phyloP scores from a whole-genome alignment of 257 asterid genomes.

The Fraxinus americana region DNA sequence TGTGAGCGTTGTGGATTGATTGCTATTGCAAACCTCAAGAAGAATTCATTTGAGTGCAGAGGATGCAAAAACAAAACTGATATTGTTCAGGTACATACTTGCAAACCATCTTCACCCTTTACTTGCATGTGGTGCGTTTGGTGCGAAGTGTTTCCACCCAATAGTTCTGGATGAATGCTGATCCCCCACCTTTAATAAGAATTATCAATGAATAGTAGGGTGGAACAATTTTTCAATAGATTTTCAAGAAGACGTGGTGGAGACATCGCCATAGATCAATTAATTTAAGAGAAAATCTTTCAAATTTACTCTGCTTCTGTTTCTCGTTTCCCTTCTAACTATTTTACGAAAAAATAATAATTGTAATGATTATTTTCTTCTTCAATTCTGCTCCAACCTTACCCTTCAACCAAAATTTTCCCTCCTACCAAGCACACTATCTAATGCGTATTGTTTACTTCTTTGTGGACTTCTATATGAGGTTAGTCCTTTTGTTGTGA shows the following conservation, averaged over 20 bases:
- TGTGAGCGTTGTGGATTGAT: slow-evolving; percentile 92
- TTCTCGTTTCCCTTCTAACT: neutral
- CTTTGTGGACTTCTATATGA: neutral
- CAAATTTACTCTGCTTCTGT: neutral
- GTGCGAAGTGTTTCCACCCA: too few relatives aligned
- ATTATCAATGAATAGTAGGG: neutral
- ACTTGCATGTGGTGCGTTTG: neutral
- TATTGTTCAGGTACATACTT: slow-evolving; percentile 73
- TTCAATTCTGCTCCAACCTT: neutral
- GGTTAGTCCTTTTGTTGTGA: neutral
- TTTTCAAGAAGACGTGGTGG: neutral
- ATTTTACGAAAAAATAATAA: too few relatives aligned
- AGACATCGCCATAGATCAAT: neutral
- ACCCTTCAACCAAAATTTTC: neutral
- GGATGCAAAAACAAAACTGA: slow-evolving; percentile 95
- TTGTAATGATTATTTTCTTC: neutral
- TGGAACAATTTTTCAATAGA: neutral
- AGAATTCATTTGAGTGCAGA: slow-evolving; percentile 92
- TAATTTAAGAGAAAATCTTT: neutral
- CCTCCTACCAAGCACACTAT: neutral
- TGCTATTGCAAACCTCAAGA: slow-evolving; percentile 89
- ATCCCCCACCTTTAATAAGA: neutral
- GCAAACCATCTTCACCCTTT: neutral
- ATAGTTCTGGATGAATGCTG: neutral
- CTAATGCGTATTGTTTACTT: neutral